Base-by-base conservation (phyloP, 2,329 filamentous ascomycete genomes). In the Neophaeococcomyces aloes region DNA sequence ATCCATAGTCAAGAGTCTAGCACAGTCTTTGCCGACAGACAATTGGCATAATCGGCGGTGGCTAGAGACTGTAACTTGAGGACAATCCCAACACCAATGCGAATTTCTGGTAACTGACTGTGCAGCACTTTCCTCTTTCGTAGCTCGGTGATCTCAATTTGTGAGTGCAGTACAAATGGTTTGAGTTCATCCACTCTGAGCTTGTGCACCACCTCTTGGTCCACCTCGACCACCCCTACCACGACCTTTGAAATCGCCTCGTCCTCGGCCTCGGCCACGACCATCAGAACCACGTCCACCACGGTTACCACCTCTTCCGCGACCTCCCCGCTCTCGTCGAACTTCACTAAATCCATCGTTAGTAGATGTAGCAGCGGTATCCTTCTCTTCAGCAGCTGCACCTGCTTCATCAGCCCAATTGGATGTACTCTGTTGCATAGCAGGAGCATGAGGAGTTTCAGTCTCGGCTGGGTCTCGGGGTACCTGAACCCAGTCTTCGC, bases 321-420 rank as follows among this genome's bases (percentile, higher is more conserved):
- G 59, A 42, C 58, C 59, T 41, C 60, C 62, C 43, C 55, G 53
- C 42, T 63, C 61, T 38, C 59, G 56, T 17, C 48, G 44, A 23
- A 63, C 60, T 39, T 53, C 56, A 41, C 64, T 61, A 33, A 64
- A 64, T 7, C 59, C 61, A 42, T 65, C 62, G 31, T 58, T 57
- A 3, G 25, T 15, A 14, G 38, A 30, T 32, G 25, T 18, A 10
- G 29, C 8, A 15, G 53, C 49, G 25, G 31, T 49, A 29, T 46
- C 27, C 50, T 59, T 63, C n/a, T 54, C 53, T 27, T 54, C 49
- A 29, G 61, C 61, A 44, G 61, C 62, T 47, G 79, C 76, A 14
- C 81, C 76, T 54, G 83, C 76, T 48, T 91, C 84, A 56, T 94
- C 86, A 19, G 85, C 85, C 85, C 85, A 93, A 56, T 80, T 86